Evolutionary conservation across 2,329 filamentous ascomycete genomes (phyloP), one percentile per base, ranked within the genome.

Genomic region (Ophiognomonia clavigignenti-juglandacearum): DNA sequence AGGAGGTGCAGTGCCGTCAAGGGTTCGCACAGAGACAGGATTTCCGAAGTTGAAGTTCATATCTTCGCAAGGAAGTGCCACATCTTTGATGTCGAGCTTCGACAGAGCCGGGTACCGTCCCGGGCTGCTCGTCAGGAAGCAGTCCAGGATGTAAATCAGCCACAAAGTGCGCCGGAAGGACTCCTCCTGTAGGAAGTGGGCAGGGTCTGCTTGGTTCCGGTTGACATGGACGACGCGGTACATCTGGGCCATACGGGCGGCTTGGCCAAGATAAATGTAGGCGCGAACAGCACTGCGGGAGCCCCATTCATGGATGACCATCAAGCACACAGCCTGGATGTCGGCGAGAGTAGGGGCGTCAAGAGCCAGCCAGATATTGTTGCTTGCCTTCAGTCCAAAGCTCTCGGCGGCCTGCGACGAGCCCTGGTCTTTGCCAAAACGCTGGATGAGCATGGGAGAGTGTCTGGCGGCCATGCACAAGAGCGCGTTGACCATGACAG

Each of bases 171-270:
- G 77, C 42, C 78, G 76, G 60, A 80, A 77, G 1, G 77, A 78
- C 60, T 82, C 78, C 39, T 82, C 77, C 53, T 78, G 75, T 11
- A 80, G 70, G 58, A 82, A 82, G 55, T 77, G 74, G 54, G 81
- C 77, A n/a, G 73, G 71, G 34, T 77, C 75, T 31, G 64, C 61
- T 14, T 70, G 67, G 35, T 68, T 63, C 54, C 77, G 72, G 54
- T 79, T 77, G 34, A 70, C 71, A 55, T 79, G 75, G 38, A 82
- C 71, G 47, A 82, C 75, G 53, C 77, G 72, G 56, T 76, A 80
- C 78, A 82, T 82, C 64, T 82, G 78, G 26, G 78, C 71, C 77
- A 82, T 81, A 50, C 78, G 75, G n/a, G 77, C 73, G 26, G 78
- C 78, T 59, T 82, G 78, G 53, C 78, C 78, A 20, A 82, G 69